Evolutionary conservation across 371 early-diverging fungal genomes (phyloP).

Genomic region (Sporodiniella umbellata): DNA sequence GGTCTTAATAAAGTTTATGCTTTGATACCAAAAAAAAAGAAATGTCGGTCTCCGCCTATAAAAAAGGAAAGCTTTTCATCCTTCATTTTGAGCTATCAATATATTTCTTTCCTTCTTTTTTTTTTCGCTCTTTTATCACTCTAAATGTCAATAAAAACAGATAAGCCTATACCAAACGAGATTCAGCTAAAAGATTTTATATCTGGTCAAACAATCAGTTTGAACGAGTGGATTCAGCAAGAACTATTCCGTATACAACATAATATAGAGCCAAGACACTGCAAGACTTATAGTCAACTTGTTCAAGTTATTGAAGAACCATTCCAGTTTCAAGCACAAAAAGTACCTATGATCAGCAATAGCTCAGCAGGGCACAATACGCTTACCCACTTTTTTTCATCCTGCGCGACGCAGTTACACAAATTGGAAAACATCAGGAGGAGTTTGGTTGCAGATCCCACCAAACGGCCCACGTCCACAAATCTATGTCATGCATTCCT

Average conservation of each 20-base stretch:
- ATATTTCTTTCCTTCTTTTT: background rate
- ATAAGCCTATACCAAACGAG: constrained; percentile 3
- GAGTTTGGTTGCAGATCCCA: background rate
- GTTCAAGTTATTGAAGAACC: constrained; percentile 29
- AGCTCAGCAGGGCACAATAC: constrained; percentile 1
- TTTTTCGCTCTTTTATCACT: background rate
- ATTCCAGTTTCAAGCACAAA: constrained; percentile 11
- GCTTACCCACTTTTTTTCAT: constrained; percentile 8
- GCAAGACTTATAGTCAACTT: constrained; percentile 23
- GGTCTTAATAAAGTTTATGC: no score
- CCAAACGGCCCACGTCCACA: background rate
- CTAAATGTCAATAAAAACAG: background rate
- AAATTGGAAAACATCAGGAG: background rate
- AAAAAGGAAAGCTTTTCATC: no score
- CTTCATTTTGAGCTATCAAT: background rate
- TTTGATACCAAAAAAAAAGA: no score
- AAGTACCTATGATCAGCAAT: background rate
- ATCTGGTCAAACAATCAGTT: constrained; percentile 8
- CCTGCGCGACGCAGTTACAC: constrained; percentile 2
- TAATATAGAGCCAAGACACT: constrained; percentile 31
- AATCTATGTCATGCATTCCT: constrained; percentile 10
- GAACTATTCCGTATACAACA: constrained; percentile 28
- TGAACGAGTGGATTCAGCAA: constrained; percentile 33
- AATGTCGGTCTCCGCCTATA: no score
- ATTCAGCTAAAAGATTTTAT: constrained; percentile 13